phyloP scores from a whole-genome alignment of 768 basidiomycete species.

The Boletus barrowsii region DNA sequence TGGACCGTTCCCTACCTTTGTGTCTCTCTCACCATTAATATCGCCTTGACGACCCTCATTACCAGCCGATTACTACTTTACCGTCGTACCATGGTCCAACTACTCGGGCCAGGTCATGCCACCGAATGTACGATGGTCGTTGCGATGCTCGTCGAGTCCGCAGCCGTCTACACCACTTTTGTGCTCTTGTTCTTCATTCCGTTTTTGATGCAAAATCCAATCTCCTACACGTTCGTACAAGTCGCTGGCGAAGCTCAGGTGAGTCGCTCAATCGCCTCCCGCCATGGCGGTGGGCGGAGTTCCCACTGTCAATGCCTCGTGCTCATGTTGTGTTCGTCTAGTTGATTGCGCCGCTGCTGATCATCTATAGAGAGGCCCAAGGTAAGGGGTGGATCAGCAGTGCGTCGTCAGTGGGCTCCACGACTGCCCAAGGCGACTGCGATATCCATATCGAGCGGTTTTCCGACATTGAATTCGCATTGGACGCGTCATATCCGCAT shows the following conservation, averaged over 20 bases:
- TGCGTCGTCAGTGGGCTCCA: conserved; percentile 1
- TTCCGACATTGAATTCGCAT: conserved; percentile 26
- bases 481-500: conserved; percentile 7
- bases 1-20: conserved; percentile 29
- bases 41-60: conserved; percentile 24
- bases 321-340: conserved; percentile 12
- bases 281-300: too few relatives aligned
- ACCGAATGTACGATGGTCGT: conserved; percentile 26
- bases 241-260: conserved; percentile 35
- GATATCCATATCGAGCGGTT: conserved; percentile 15
- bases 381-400: conserved; percentile 37
- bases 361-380: conserved; percentile 37
- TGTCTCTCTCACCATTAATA: conserved; percentile 26
- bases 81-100: conserved; percentile 16
- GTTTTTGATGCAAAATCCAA: conserved; percentile 18
- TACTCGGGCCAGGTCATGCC: conserved; percentile 23
- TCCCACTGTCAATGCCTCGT: neutral
- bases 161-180: conserved; percentile 29
- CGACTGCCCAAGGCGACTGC: neutral
- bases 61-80: conserved; percentile 26
- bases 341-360: conserved; percentile 38
- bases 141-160: conserved; percentile 28
- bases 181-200: conserved; percentile 27
- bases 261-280: neutral
- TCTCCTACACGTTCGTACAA: conserved; percentile 36